phyloP scores from a whole-genome alignment of 2,329 filamentous ascomycete genomes.

The Zymoseptoria ardabiliae region DNA sequence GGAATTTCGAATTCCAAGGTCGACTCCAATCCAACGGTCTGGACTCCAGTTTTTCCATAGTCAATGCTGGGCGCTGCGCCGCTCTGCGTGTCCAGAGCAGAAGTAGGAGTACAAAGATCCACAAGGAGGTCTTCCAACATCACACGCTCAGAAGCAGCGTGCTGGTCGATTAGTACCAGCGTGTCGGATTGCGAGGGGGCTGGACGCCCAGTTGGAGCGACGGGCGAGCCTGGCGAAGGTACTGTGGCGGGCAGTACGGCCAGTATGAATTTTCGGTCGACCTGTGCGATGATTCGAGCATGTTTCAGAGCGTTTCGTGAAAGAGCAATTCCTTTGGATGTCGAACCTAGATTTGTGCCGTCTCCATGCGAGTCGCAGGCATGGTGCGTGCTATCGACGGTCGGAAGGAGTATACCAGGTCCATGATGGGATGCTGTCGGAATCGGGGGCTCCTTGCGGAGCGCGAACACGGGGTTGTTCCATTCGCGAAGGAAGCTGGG shows the following conservation, averaged over 20 bases:
- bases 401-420: constrained; percentile 13
- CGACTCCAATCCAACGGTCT: not conserved
- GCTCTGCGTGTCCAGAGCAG: not conserved
- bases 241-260: constrained; percentile 45
- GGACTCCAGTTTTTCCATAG: not conserved
- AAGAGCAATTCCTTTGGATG: constrained; percentile 35
- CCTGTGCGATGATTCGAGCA: constrained; percentile 67
- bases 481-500: constrained; percentile 55
- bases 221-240: constrained; percentile 77
- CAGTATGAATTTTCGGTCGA: constrained; percentile 86
- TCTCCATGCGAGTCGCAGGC: constrained; percentile 8
- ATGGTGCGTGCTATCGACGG: not conserved
- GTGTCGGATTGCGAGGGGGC: constrained; percentile 23
- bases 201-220: constrained; percentile 52
- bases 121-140: constrained; percentile 66
- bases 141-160: constrained; percentile 86
- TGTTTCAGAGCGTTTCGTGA: constrained; percentile 53
- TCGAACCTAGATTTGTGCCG: not conserved
- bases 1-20: constrained; percentile 60
- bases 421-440: constrained; percentile 16
- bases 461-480: constrained; percentile 70
- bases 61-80: not conserved
- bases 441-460: constrained; percentile 26
- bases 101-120: constrained; percentile 42
- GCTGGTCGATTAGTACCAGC: constrained; percentile 80